Conservation (phyloP, 2,329 filamentous ascomycete genomes). For the Metarhizium anisopliae region DNA sequence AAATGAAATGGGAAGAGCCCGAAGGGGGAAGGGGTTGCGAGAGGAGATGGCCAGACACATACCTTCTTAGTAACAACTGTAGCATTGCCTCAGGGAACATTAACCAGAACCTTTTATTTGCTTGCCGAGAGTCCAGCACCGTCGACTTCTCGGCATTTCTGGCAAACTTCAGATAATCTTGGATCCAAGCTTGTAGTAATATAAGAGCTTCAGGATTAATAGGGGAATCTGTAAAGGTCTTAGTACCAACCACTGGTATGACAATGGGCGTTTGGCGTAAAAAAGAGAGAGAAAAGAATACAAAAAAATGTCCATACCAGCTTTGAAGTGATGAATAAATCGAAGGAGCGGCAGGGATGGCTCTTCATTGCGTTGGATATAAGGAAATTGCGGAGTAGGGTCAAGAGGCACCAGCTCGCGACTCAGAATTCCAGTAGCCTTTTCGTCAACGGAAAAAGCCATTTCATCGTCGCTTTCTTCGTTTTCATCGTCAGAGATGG, state of each 20-base stretch:
- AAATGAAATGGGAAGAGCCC: neutral
- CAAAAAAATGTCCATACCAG: constrained; percentile 14
- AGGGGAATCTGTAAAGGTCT: constrained; percentile 23
- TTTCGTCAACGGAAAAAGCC: constrained; percentile 23
- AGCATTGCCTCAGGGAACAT: constrained; percentile 40
- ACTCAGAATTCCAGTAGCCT: constrained; percentile 16
- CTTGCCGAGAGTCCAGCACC: constrained; percentile 33
- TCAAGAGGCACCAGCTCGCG: constrained; percentile 22
- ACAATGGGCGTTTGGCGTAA: neutral
- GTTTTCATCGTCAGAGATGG: constrained; percentile 23
- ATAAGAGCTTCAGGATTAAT: constrained; percentile 35
- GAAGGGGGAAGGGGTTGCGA: neutral
- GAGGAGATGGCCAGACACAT: constrained; percentile 12
- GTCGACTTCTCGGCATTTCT: constrained; percentile 21
- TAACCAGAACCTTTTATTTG: constrained; percentile 42
- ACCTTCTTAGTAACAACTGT: constrained; percentile 29
- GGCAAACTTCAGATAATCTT: constrained; percentile 35
- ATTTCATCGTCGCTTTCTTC: constrained; percentile 16
- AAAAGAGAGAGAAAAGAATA: neutral
- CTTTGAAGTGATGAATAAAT: constrained; percentile 26
- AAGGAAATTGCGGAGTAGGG: constrained; percentile 39
- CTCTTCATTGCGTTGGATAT: constrained; percentile 22
- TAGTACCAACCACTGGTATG: neutral
- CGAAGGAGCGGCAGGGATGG: constrained; percentile 24
- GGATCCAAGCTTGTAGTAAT: constrained; percentile 41